phyloP scores from a whole-genome alignment of 2,329 filamentous ascomycete species.

The Aspergillus pseudotamarii region DNA sequence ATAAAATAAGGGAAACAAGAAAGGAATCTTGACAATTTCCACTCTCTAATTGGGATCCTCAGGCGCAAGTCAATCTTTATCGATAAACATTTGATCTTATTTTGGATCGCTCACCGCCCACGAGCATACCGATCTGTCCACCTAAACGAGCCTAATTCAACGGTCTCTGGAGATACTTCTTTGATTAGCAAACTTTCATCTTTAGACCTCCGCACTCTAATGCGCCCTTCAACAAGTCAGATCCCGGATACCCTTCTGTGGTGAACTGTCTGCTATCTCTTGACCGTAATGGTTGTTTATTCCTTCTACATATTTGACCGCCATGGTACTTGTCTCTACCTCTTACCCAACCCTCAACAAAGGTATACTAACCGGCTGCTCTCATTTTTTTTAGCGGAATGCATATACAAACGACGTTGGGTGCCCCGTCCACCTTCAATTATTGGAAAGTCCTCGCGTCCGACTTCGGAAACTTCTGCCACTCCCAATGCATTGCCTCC shows the following conservation, averaged over 20 bases:
- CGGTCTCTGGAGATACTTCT: not conserved
- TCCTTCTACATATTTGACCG: constrained; percentile 99
- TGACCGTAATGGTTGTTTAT: constrained; percentile 80
- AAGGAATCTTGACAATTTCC: too few relatives aligned
- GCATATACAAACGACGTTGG: constrained; percentile 94
- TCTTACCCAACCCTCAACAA: constrained; percentile 9
- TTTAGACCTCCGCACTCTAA: not conserved
- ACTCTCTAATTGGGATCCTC: not conserved
- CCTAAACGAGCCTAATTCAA: constrained; percentile 18
- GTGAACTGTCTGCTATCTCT: not conserved
- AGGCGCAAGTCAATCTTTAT: constrained; percentile 8
- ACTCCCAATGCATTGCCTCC: constrained; percentile 45
- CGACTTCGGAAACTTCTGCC: constrained; percentile 52
- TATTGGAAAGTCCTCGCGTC: constrained; percentile 50
- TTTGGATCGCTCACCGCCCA: constrained; percentile 18
- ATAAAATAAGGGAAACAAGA: not conserved
- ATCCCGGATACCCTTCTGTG: constrained; percentile 13
- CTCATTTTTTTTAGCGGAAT: constrained; percentile 69
- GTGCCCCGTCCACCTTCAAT: constrained; percentile 57
- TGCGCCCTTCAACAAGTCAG: not conserved
- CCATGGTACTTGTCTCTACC: constrained; percentile 67
- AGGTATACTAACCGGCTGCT: constrained; percentile 7
- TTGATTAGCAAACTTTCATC: not conserved
- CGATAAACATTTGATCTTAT: constrained; percentile 10
- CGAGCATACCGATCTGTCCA: constrained; percentile 10